phyloP scores from a whole-genome alignment of 2,329 filamentous ascomycete species.

The Talaromyces piceae region DNA sequence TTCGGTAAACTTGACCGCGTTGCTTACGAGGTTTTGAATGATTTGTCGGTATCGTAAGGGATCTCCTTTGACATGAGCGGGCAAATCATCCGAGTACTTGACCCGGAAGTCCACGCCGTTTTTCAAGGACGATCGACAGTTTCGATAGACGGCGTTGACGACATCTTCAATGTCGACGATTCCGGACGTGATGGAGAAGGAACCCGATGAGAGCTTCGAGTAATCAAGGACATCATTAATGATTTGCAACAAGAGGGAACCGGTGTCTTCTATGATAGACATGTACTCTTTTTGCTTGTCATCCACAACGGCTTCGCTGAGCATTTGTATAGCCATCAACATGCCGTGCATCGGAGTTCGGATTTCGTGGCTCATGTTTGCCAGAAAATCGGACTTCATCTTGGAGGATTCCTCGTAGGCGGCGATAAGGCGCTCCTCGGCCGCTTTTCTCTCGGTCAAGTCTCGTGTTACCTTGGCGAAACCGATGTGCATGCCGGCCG shows the following conservation, averaged over 20 bases:
- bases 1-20: conserved; percentile 57
- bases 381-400: conserved; percentile 55
- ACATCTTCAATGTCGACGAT: conserved; percentile 42
- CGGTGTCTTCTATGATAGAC: conserved; percentile 53
- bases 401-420: conserved; percentile 58
- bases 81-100: conserved; percentile 41
- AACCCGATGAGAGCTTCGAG: conserved; percentile 55
- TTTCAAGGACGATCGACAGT: conserved; percentile 41
- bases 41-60: conserved; percentile 55
- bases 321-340: conserved; percentile 51
- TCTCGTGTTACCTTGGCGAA: conserved; percentile 55
- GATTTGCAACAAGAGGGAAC: conserved; percentile 50
- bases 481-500: conserved; percentile 46
- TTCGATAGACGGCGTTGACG: conserved; percentile 44
- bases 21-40: conserved; percentile 54
- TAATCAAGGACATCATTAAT: conserved; percentile 63
- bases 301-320: conserved; percentile 48
- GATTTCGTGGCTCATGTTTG: conserved; percentile 59
- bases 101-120: conserved; percentile 42
- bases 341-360: conserved; percentile 59
- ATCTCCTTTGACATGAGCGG: conserved; percentile 47
- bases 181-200: conserved; percentile 50
- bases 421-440: conserved; percentile 48
- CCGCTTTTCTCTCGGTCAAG: conserved; percentile 48
- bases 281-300: conserved; percentile 50